Evolutionary conservation across 75 land plant genomes (phyloP), one percentile per base, ranked within the genome.

Genomic region (Picea sitchensis): DNA sequence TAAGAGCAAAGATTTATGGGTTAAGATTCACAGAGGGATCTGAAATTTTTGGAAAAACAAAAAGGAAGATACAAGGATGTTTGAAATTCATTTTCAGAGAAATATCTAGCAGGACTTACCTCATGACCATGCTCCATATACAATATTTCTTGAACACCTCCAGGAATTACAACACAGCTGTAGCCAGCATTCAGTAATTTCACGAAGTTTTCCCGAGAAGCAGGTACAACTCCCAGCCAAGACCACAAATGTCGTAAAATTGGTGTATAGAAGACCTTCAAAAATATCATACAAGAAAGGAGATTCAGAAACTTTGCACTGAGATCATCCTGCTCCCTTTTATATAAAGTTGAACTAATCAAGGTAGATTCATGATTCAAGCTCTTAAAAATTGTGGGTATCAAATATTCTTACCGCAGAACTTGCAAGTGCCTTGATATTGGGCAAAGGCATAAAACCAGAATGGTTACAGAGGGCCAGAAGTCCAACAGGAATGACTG

Each of bases 401-500:
- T 30, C 63, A 67, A 18, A 69, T 41, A 62, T 64, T 56, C 95
- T 91, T 85, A 97, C 99, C 75, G 96, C 99, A 81, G 83, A 91
- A 81, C 98, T 95, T 8, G 98, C 98, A 57, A 97, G 90, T 67
- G 91, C 94, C 44, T 91, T 93, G 58, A 93, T 82, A 67, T 93
- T 95, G 21, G 84, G 85, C 21, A 97, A 75, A 21, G 98, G 98
- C 91, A 97, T 82, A 79, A 87, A 85, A 54, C 94, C 96, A 54
- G 90, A 89, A n/a, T 86, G 84, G 76, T 94, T 84, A 58, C 91
- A 88, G 23, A 97, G 87, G 31, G 89, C 83, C 57, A 91, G 73
- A 56, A 95, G 88, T 15, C 96, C 98, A 81, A 97, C 86, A 3
- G 99, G 99, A 63, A 90, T 65, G 75, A 97, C 92, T 26, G 99